Base-by-base conservation (phyloP, 768 basidiomycete species). In the Galerina sulciceps region DNA sequence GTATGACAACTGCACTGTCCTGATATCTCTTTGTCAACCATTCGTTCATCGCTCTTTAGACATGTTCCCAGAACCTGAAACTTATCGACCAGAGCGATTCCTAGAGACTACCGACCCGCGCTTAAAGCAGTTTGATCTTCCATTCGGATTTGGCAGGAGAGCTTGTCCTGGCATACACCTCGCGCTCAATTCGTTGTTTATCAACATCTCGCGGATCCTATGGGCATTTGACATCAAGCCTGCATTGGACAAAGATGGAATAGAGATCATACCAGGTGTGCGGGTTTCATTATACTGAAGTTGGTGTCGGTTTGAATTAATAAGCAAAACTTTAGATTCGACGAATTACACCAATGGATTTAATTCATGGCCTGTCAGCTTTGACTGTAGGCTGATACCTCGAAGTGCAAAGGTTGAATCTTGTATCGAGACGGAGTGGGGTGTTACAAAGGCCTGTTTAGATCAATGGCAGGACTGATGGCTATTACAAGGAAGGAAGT, bases 111-210 rank as follows among this genome's bases (percentile, higher is more conserved):
- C 57, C 4, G 60, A 72, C 55, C 65, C 73, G 4, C 69, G 73
- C 3, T 47, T 76, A 15, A 59, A 70, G 58, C 59, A 67, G 13
- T 74, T 75, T 41, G 72, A 73, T 18, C 65, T 76, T 37, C 72
- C 75, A 10, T 80, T 78, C 61, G 75, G 79, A 3, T 80, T 78
- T 57, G 79, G 78, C 35, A 62, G 78, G 47, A 68, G 76, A 31
- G 71, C 75, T 17, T 79, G 77, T 55, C 77, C 71, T 0, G 75
- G 73, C 1, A 73, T 72, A 65, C 73, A 73, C 38, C 69, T 77
- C 14, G 76, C 76, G 2, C 65, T 66, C 42, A 73, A 71, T 51
- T 74, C 72, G 0, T 41, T 75, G 15, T 76, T 73, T 60, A 70
- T 75, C 52, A 73, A 74, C 51, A 61, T 75, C n/a, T 67, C 77